Evolutionary conservation across 2,329 filamentous ascomycete genomes (phyloP), one percentile per base, ranked within the genome.

Genomic region (Mycocentrospora acerina): DNA sequence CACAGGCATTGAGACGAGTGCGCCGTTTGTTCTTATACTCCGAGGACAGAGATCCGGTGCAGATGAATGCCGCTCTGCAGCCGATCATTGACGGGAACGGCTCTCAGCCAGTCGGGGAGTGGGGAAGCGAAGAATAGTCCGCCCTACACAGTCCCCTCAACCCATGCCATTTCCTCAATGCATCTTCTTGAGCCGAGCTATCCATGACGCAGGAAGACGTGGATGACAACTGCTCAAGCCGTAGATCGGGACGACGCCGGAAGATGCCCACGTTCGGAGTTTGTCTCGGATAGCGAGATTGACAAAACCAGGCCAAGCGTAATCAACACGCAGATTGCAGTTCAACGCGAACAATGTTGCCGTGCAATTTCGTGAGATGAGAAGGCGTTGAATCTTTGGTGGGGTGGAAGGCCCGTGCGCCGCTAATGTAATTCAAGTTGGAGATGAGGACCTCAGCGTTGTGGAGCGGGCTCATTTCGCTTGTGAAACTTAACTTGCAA

Each of bases 381-480:
- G 44, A 51, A 44, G 41, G 33, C 29, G 44, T 39, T 38, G 42
- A 27, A 38, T 45, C 50, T 41, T 46, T 51, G 51, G 51, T 53
- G 50, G 53, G 48, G 46, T 54, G 36, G 40, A 24, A 34, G 42
- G 55, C 29, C 52, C 57, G 58, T 61, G 62, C 59, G 31, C 39
- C 44, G 48, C n/a, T n/a, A n/a, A n/a, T n/a, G n/a, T n/a, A n/a
- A n/a, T n/a, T n/a, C n/a, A n/a, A 45, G 40, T 53, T 56, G 46
- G 48, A 59, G 51, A 59, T 58, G 52, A 58, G 41, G 37, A 46
- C 45, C 37, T 51, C 44, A 42, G 27, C 51, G 51, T 43, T 53
- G 61, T 64, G 59, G 60, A 65, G 50, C 19, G 19, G 19, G 19
- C 59, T 66, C 61, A 67, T 67, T 55, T 67, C 63, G 63, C 60